Evolutionary conservation across 495 filamentous ascomycete genomes (phyloP), one percentile per base, ranked within the genome.

Genomic region (Letharia columbiana): DNA sequence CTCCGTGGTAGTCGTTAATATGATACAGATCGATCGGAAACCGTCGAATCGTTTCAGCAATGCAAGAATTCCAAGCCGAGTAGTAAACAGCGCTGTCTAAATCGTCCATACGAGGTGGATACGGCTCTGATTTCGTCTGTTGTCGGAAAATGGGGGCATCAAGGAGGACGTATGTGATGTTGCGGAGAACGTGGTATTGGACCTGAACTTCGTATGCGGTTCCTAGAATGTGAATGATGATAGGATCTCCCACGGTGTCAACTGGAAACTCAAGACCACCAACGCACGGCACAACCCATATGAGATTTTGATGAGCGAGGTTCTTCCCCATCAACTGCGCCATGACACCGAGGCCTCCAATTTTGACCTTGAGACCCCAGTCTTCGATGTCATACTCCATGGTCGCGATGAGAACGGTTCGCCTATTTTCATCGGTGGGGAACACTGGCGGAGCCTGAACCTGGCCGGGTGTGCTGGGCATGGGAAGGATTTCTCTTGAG

Each of bases 1-100:
- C 86, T 45, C 89, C 89, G 67, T 91, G 89, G 71, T 91, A 91
- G 72, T 91, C 89, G 74, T 91, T 91, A 70, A 91, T 87, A 72
- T 91, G 89, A 70, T 91, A 91, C 39, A 91, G 70, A 69, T 91
- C 88, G 57, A 89, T 79, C 0, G 86, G 82, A 60, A 83, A 83
- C 7, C 81, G 77, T 50, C 77, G 79, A 65, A 85, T 80, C 0
- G 83, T 73, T 66, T 84, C 77, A 28, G 85, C 85, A 66, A 87
- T 86, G 67, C 84, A 87, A 60, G 75, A 76, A 69, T 87, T 87
- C 85, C 85, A 87, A 0, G 85, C 82, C 1, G 83, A 84, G 71
- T 87, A 87, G 73, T 83, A 82, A 49, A 87, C 78, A 44, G 85
- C 85, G 62, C 78, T 81, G 47, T 86, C 83, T 59, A 87, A 79